Evolutionary conservation across 2,329 filamentous ascomycete species (phyloP).

Genomic region (Diaporthe sp.): DNA sequence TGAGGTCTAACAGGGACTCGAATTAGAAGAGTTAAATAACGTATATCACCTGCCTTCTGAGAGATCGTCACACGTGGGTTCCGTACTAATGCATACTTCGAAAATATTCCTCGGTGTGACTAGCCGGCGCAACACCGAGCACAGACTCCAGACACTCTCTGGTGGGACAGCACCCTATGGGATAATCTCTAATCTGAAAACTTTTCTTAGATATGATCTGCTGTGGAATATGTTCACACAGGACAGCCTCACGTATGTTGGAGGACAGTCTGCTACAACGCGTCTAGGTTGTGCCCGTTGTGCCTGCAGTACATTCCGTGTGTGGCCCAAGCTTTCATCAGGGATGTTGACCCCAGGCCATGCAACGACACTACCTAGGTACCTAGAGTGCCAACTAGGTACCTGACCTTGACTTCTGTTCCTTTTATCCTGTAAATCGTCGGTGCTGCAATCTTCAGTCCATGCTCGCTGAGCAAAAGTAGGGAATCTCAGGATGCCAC

Average conservation of each 20-base stretch:
- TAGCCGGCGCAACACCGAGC: background rate
- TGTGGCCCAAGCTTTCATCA: conserved; percentile 22
- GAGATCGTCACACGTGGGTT: background rate
- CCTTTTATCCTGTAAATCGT: background rate
- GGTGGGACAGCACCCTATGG: background rate
- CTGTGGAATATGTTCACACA: no score
- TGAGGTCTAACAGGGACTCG: no score
- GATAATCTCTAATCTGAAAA: background rate
- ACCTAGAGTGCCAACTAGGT: background rate
- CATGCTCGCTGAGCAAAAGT: background rate
- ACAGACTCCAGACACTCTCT: background rate
- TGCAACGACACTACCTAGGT: background rate
- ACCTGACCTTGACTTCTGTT: background rate
- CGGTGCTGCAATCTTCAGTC: background rate
- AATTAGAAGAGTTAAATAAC: background rate
- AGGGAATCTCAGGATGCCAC: background rate
- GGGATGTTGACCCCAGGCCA: conserved; percentile 9
- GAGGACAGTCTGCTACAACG: background rate
- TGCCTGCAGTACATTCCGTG: background rate
- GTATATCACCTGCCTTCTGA: background rate
- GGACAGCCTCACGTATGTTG: background rate
- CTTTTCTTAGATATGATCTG: background rate
- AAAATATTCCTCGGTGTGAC: background rate
- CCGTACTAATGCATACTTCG: background rate
- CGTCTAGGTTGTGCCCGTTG: background rate